phyloP scores from a whole-genome alignment of 305 asterid species.

The Fraxinus nigra region DNA sequence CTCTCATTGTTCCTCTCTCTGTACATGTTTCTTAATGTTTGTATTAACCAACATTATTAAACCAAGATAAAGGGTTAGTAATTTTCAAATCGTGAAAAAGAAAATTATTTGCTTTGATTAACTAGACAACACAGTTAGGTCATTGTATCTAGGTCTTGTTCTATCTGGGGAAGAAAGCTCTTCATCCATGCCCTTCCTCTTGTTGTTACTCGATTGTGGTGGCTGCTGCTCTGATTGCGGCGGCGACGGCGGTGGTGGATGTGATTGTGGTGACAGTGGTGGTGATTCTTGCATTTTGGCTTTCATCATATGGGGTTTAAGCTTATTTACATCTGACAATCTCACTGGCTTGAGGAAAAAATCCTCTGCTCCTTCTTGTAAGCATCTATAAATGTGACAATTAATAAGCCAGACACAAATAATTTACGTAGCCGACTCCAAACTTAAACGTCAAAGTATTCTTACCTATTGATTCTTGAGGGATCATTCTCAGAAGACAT shows the following conservation, averaged over 20 bases:
- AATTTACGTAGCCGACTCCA: background rate
- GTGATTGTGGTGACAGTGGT: slow-evolving; percentile 11
- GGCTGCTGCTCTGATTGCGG: slow-evolving; percentile 17
- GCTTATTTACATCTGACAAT: slow-evolving; percentile 71
- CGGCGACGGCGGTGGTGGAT: slow-evolving; percentile 2
- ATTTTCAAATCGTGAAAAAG: background rate
- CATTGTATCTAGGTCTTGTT: slow-evolving; percentile 66
- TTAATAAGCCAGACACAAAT: background rate
- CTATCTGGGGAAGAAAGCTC: slow-evolving; percentile 57
- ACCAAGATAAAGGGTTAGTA: background rate
- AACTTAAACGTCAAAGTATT: background rate
- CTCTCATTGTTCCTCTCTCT: slow-evolving; percentile 16
- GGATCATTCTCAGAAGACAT: slow-evolving; percentile 97
- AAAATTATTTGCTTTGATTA: slow-evolving; percentile 27
- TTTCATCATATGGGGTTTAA: slow-evolving; percentile 78
- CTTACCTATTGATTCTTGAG: slow-evolving; percentile 83
- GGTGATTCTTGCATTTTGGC: slow-evolving; percentile 39
- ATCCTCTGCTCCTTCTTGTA: slow-evolving; percentile 93
- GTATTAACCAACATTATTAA: slow-evolving; percentile 23
- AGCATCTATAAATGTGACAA: slow-evolving; percentile 48
- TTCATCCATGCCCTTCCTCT: slow-evolving; percentile 67
- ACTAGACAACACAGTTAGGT: slow-evolving; percentile 54
- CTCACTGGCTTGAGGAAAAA: slow-evolving; percentile 89
- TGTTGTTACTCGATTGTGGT: slow-evolving; percentile 30
- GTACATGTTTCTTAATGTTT: slow-evolving; percentile 26